Evolutionary conservation across 306 rosid species (phyloP), one percentile per base, ranked within the genome.

Genomic region (Calophaca sinica): DNA sequence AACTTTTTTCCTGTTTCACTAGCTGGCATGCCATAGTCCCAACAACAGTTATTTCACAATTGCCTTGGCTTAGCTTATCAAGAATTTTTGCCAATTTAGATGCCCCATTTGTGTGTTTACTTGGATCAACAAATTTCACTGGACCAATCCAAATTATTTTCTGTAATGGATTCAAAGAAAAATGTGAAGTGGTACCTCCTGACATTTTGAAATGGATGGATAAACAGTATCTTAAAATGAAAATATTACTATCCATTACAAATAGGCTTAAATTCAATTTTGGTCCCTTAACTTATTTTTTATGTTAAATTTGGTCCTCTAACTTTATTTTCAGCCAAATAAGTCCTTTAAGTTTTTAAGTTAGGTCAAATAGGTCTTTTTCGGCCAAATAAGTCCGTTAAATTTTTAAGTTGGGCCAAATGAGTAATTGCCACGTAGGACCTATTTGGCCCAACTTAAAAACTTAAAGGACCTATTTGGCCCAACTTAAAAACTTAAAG

Each of bases 61-160:
- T 70, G 14, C 73, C 80, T 72, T 74, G 81, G 68, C 89, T 72
- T 62, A 87, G 80, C 75, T 82, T 82, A 80, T 73, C 64, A 5
- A 94, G 91, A 82, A 82, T 79, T 84, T 87, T 84, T 6, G 87
- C 93, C 84, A 94, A 84, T 68, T 81, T 69, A 77, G 87, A 84
- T 57, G 88, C 90, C 74, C 90, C 96, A 55, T 75, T 48, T 42
- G 77, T 67, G 67, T 72, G 29, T 60, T 77, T 71, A 68, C 85
- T 78, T 68, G 83, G 72, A 68, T 50, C 74, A 39, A 36, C 66
- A 72, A 94, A 87, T 75, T 90, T 84, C 74, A 94, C 88, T 14
- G 96, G 89, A 82, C 97, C 97, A 69, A 94, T 88, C 96, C 97
- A 94, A 58, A 84, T 28, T 77, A 87, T 57, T 77, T 94, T 87